phyloP scores from a whole-genome alignment of 768 basidiomycete species.

The Boletus coccyginus region DNA sequence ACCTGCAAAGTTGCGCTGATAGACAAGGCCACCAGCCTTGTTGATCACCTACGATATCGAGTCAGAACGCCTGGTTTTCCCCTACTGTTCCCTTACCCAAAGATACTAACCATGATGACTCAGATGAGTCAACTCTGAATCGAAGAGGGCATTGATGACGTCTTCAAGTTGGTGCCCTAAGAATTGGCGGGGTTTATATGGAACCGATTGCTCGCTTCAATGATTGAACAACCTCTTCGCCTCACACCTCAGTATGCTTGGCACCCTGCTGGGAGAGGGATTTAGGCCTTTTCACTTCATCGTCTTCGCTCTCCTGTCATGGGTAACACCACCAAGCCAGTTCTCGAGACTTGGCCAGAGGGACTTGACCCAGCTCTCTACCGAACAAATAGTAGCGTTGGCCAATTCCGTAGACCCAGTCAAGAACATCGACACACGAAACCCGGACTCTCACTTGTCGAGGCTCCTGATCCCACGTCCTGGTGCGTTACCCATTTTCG shows the following conservation, averaged over 20 bases:
- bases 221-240: no score
- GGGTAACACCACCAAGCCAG: constrained; percentile 25
- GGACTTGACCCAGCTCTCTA: constrained; percentile 43
- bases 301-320: constrained; percentile 17
- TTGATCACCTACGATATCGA: constrained; percentile 73
- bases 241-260: neutral
- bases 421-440: constrained; percentile 61
- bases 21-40: constrained; percentile 96
- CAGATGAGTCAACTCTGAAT: no score
- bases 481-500: constrained; percentile 44
- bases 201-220: no score
- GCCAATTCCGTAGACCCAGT: constrained; percentile 57
- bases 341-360: constrained; percentile 36
- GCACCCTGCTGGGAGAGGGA: constrained; percentile 13
- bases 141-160: no score
- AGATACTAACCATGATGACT: constrained; percentile 67
- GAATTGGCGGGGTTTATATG: no score
- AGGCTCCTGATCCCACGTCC: constrained; percentile 84
- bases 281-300: constrained; percentile 2
- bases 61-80: constrained; percentile 1
- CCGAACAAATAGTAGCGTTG: constrained; percentile 49
- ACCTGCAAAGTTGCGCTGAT: constrained; percentile 92
- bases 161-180: no score
- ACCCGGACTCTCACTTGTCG: constrained; percentile 72
- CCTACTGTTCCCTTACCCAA: constrained; percentile 54